Evolutionary conservation across 192 early-diverging fungal genomes (phyloP).

Genomic region (Umbelopsis vinacea): DNA sequence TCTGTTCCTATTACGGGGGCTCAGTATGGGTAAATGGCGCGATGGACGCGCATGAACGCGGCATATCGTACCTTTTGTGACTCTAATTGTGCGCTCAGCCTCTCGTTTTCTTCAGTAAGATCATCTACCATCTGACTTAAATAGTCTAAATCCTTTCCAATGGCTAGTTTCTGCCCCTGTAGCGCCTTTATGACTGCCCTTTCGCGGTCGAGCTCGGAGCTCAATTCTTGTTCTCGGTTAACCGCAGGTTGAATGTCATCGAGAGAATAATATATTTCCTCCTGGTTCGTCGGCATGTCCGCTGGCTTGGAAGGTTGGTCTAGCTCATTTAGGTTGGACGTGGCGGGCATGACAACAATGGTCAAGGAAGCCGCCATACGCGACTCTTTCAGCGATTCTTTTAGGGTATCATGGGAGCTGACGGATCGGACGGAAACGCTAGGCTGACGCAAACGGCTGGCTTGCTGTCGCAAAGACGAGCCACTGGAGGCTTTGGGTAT

Average conservation of each 20-base stretch:
- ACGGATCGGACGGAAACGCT: background rate
- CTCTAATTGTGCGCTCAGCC: slow-evolving; percentile 28
- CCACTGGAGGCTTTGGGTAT: background rate
- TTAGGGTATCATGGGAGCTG: slow-evolving; percentile 12
- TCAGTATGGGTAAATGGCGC: background rate
- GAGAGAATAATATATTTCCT: slow-evolving; percentile 6
- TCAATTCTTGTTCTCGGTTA: background rate
- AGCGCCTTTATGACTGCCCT: slow-evolving; percentile 22
- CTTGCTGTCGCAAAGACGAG: slow-evolving; percentile 1
- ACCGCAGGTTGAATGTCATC: background rate
- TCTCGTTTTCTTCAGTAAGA: slow-evolving; percentile 28
- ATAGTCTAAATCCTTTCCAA: slow-evolving; percentile 38
- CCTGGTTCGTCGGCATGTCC: background rate
- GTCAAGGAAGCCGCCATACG: background rate
- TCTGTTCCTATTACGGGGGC: slow-evolving; percentile 16
- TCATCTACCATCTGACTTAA: slow-evolving; percentile 40
- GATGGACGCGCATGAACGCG: too few relatives aligned
- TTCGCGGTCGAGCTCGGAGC: slow-evolving; percentile 10
- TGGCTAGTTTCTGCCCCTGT: slow-evolving; percentile 41
- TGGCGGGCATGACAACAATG: background rate
- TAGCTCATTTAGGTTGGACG: background rate
- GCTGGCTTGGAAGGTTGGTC: background rate
- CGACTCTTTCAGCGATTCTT: background rate
- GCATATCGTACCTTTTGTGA: slow-evolving; percentile 33
- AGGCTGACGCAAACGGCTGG: background rate